Evolutionary conservation across 1,284 basidiomycete genomes (phyloP), one percentile per base, ranked within the genome.

Genomic region (Microbotryum violaceum): DNA sequence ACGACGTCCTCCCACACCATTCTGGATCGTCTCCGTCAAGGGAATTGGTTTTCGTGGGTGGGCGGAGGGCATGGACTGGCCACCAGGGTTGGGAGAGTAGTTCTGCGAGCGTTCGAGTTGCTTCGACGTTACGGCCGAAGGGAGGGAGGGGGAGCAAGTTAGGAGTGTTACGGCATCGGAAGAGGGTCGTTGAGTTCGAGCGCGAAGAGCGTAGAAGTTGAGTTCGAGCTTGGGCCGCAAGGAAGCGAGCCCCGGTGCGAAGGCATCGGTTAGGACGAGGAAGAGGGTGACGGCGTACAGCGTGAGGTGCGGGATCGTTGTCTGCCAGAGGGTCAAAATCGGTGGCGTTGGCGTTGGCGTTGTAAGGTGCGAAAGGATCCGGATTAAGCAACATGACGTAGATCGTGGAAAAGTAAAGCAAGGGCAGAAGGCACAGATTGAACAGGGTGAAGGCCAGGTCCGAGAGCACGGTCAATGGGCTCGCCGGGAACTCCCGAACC

Each of bases 1-100:
- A 66, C 6, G 58, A 61, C 9, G 51, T 25, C 18, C 44, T 18
- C 6, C 64, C 64, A 31, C 64, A 66, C 4, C 25, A 6, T 14
- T 33, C n/a, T 16, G n/a, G 16, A 25, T 6, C 51, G 27, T 51
- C 47, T 9, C 9, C 6, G 5, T 29, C 12, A 14, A 21, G 37
- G 14, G 21, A 20, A 2, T 18, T 54, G 48, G 14, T 18, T 23
- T 20, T 27, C 21, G 27, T 21, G 6, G 48, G 14, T 49, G 27
- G 48, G 48, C 4, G 21, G 21, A 16, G 14, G 12, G 21, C 12
- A 49, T 23, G 21, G 21, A 23, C 1, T 14, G 21, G 48, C 48
- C 21, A 49, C n/a, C 25, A n/a, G 14, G 27, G 50, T 27, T 23
- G 52, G 21, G 10, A 25, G 29, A 49, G 12, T 14, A 49, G 48